Base-by-base conservation (phyloP, 179 eudicot genomes). In the Gypsophila paniculata region DNA sequence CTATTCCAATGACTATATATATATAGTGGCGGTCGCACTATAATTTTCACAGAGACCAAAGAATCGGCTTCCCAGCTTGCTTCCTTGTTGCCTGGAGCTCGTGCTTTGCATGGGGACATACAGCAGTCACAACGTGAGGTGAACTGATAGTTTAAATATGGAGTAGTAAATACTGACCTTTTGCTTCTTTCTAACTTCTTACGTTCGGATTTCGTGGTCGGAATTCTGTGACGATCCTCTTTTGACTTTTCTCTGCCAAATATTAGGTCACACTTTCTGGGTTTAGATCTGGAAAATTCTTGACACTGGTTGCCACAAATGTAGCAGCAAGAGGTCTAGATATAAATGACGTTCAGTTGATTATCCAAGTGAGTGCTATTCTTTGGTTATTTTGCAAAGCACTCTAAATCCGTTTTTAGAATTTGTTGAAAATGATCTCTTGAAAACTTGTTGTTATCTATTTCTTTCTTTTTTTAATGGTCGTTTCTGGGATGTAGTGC, bases 241-340 rank as follows among this genome's bases (percentile, higher is more conserved):
- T 22, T 67, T n/a, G n/a, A 54, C 48, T 51, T 42, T 36, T 5
- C 21, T 48, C 25, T 72, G 44, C 25, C 25, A 57, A 32, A 49
- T 79, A 68, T 39, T 78, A 94, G 99, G 85, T 86, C 34, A 94
- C 99, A 15, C 89, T 94, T 70, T 22, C 82, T 64, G 94, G 92
- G 77, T 94, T 91, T 72, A 85, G 94, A 80, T 91, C 94, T 58
- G 99, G 97, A 29, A 89, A 88, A 77, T 94, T 94, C 79, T 22
- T 80, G 79, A 88, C 89, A 8, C 72, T 94, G 61, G 99, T 94
- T 60, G 99, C 97, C 22, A 94, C 99, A 55, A 90, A 89, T 73
- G 99, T 94, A 69, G 97, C 97, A 36, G 97, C 96, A 32, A 85
- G 99, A 60, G 99, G 99, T 59, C 75, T 94, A 72, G 99, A 94